Evolutionary conservation across 2,329 filamentous ascomycete species (phyloP), one percentile per base, ranked within the genome.

Genomic region (Pestalotiopsis sp.): DNA sequence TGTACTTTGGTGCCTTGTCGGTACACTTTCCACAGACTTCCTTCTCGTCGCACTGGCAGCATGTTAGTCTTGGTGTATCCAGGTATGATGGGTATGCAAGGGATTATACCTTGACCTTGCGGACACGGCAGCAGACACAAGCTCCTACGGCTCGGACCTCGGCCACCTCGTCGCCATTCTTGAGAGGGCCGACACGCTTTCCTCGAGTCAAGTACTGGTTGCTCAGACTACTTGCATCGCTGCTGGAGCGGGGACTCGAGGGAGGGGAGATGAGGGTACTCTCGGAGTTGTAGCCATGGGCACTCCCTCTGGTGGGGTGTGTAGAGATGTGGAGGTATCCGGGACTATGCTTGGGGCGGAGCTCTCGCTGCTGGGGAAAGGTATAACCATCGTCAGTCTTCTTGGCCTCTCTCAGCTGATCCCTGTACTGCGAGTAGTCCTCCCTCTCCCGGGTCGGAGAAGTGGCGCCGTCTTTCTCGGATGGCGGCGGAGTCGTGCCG

Each of bases 111-210:
- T 78, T 77, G 72, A 82, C 81, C 78, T 85, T 86, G 72, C 80
- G 81, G 70, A 83, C 79, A 72, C 81, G 83, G 75, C 85, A 87
- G 68, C 81, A 81, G 66, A 83, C 78, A 72, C 85, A 87, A 41
- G 85, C 83, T 68, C 82, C 82, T 72, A 78, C 79, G 74, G 84
- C 83, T 71, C 85, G 83, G 66, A 87, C 83, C 67, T 81, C 80
- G 66, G 83, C 84, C 58, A 85, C 86, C 76, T 85, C 81, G 69
- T 82, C 79, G 58, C 73, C 73, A 64, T 78, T 76, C n/a, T 74
- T 68, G 61, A 79, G 67, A 38, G 77, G 77, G 45, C 72, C 71
- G 23, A 70, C 72, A 64, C 77, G 75, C 67, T 72, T 75, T 59
- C 77, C 77, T 25, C 68, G 45, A 39, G 31, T 23, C 17, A 23